These are phyloP conservation scores for Elongisporangium anandrum DNA, from an alignment of 352 stramenopile genomes.

Conservation along the genomic window DNA sequence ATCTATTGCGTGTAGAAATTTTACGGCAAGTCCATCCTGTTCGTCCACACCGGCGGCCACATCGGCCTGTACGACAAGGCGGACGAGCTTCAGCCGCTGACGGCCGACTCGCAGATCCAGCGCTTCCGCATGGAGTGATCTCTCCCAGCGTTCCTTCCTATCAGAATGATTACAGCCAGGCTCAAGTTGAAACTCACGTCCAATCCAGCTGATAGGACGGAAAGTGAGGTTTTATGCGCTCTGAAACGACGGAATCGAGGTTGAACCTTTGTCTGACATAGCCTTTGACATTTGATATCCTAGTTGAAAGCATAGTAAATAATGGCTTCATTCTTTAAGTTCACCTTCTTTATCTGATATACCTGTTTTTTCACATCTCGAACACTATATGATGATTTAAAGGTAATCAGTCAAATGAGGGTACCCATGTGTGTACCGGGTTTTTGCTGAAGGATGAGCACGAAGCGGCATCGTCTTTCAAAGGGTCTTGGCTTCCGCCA, in stretches of 20 bases:
- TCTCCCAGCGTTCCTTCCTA: background rate
- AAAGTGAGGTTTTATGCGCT: background rate
- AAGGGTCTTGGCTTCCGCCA: background rate
- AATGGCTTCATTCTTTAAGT: no score
- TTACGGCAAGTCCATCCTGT: slow-evolving; percentile 78
- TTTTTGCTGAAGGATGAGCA: background rate
- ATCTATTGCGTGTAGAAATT: slow-evolving; percentile 50
- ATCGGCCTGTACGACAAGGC: slow-evolving; percentile 92
- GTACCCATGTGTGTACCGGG: background rate
- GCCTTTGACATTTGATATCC: background rate
- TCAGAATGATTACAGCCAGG: slow-evolving; percentile 8
- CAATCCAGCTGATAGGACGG: background rate
- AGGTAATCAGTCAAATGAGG: background rate
- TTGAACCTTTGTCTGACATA: background rate
- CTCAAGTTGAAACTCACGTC: background rate
- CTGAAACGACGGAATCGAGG: background rate
- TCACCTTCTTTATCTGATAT: no score
- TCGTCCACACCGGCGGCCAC: slow-evolving; percentile 89
- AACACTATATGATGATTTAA: background rate
- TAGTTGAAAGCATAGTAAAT: no score
- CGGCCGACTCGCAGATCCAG: slow-evolving; percentile 41
- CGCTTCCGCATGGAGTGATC: slow-evolving; percentile 56
- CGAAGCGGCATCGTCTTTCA: background rate
- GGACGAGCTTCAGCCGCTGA: slow-evolving; percentile 56
- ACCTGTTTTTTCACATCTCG: background rate